Evolutionary conservation across 805 yeast species (phyloP).

Genomic region (Candida berthetii): DNA sequence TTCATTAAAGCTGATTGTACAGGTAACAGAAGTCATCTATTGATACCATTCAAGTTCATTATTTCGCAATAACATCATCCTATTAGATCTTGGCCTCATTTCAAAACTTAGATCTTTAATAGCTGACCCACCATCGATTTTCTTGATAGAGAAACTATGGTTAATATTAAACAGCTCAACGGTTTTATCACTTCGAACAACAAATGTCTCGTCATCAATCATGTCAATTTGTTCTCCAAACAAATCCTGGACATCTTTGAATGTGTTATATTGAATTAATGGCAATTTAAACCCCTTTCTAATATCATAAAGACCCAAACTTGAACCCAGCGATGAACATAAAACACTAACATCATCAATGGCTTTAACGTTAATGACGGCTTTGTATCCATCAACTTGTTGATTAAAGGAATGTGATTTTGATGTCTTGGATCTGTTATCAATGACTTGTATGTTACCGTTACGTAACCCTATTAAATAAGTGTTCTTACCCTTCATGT

Average conservation of each 20-base stretch:
- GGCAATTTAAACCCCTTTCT: conserved; percentile 5
- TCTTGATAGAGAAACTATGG: conserved; percentile 1
- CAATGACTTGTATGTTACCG: conserved; percentile 11
- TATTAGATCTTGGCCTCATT: neutral
- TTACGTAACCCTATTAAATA: conserved; percentile 13
- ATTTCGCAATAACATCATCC: neutral
- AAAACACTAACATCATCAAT: conserved; percentile 2
- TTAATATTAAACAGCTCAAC: conserved; percentile 6
- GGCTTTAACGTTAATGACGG: conserved; percentile 5
- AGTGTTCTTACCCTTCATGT: conserved; percentile 1
- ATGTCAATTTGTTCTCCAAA: conserved; percentile 6
- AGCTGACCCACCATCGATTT: neutral
- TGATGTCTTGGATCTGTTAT: conserved; percentile 6
- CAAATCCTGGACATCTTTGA: conserved; percentile 4
- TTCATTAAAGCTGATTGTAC: too few species aligned
- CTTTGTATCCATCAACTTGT: neutral
- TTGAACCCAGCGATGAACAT: conserved; percentile 4
- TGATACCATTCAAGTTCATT: neutral
- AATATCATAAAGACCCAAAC: conserved; percentile 6
- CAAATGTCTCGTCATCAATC: conserved; percentile 1
- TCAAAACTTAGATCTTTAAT: neutral
- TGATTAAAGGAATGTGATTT: neutral
- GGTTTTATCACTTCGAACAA: conserved; percentile 4
- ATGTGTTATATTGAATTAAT: neutral
- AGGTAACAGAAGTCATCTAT: too few species aligned